Percentiles rank a stretch among this genome's conserved stretches.
Evolutionary conservation across 371 early-diverging fungal genomes (phyloP).

Genomic region (Phascolomyces articulosus): DNA sequence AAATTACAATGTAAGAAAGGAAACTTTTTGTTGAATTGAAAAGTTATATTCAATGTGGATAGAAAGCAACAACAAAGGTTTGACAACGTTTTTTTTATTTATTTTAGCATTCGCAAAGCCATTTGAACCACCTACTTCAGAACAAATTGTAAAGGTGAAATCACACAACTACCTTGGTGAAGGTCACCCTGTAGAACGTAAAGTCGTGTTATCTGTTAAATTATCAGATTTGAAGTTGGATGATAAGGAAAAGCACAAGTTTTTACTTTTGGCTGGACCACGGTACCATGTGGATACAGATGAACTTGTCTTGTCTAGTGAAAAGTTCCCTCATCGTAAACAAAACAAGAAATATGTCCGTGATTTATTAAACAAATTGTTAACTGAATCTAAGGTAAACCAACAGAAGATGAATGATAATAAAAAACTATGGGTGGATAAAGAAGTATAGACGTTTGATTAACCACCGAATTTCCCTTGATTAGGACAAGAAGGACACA

Average conservation of each 20-base stretch:
- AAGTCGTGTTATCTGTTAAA: constrained; percentile 63
- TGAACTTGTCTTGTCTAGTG: constrained; percentile 61
- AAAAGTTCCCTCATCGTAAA: constrained; percentile 63
- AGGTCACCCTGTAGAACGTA: constrained; percentile 63
- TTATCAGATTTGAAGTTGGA: constrained; percentile 53
- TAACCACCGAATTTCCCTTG: no score
- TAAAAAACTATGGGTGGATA: no score
- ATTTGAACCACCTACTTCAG: constrained; percentile 55
- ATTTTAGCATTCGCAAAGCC: constrained; percentile 56
- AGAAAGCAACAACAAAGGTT: background rate
- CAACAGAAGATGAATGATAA: no score
- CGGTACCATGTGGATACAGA: constrained; percentile 60
- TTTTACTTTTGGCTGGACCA: constrained; percentile 62
- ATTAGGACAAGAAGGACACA: constrained; percentile 48
- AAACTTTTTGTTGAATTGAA: no score
- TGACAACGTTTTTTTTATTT: background rate
- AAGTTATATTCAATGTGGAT: no score
- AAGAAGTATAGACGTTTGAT: no score
- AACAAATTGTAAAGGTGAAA: constrained; percentile 63
- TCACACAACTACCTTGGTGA: constrained; percentile 62
- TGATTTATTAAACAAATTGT: constrained; percentile 59
- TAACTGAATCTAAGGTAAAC: constrained; percentile 60
- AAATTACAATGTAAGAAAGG: constrained; percentile 55
- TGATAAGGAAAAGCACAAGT: constrained; percentile 57
- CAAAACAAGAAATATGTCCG: constrained; percentile 71